phyloP scores from a whole-genome alignment of 371 early-diverging fungal genomes.

The Umbelopsis sp. region DNA sequence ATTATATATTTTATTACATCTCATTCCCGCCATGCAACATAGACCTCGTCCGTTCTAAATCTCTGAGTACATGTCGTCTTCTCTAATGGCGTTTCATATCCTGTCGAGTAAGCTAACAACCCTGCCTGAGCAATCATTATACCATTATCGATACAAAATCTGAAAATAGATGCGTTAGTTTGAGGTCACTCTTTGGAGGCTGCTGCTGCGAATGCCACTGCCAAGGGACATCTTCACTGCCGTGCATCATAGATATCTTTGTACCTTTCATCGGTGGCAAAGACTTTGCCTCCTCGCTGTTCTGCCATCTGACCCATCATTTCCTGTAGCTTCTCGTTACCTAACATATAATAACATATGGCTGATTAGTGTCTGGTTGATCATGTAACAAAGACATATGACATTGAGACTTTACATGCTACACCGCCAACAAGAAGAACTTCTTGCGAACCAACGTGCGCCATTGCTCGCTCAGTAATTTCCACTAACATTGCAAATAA shows the following conservation, averaged over 20 bases:
- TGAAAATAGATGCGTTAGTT: conserved; percentile 21
- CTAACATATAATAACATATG: conserved; percentile 25
- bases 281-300: conserved; percentile 90
- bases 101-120: conserved; percentile 74
- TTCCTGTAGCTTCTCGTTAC: conserved; percentile 93
- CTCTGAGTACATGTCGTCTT: conserved; percentile 96
- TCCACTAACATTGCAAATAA: conserved; percentile 99
- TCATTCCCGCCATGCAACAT: conserved; percentile 86
- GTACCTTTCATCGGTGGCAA: conserved; percentile 97
- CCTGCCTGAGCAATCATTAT: conserved; percentile 99
- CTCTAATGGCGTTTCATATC: conserved; percentile 74
- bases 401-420: conserved; percentile 74
- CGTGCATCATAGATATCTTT: not conserved
- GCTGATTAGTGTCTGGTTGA: not conserved
- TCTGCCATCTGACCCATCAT: conserved; percentile 98
- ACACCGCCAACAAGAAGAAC: conserved; percentile 99
- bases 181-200: not conserved
- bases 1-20: not conserved
- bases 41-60: conserved; percentile 92
- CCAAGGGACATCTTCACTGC: not conserved
- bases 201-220: no score
- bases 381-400: not conserved
- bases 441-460: conserved; percentile 92
- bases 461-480: conserved; percentile 99
- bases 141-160: conserved; percentile 99